Percentiles rank a stretch among this genome's conserved stretches.
phyloP scores from a whole-genome alignment of 1,284 basidiomycete genomes.

The Austroboletus rostrupii region DNA sequence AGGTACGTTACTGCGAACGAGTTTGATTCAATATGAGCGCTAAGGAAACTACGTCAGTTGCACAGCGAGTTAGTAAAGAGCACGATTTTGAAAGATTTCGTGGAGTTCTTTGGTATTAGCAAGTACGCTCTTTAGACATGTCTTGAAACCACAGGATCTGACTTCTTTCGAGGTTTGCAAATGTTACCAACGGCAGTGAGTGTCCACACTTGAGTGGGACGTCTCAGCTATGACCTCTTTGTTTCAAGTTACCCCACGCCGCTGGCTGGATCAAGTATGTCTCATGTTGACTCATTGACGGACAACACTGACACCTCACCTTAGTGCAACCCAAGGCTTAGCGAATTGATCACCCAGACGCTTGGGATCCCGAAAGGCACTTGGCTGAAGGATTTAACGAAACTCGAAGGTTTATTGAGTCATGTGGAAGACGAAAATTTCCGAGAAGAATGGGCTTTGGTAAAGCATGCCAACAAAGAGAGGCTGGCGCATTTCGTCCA shows the following conservation, averaged over 20 bases:
- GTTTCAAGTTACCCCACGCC: constrained; percentile 67
- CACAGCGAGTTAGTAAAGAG: constrained; percentile 72
- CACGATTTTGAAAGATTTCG: constrained; percentile 90
- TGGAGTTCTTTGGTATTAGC: constrained; percentile 76
- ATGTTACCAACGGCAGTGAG: constrained; percentile 84
- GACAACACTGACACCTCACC: constrained; percentile 4
- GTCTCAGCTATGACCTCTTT: constrained; percentile 7
- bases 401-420: constrained; percentile 65
- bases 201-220: constrained; percentile 22
- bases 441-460: constrained; percentile 72
- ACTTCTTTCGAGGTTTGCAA: constrained; percentile 52
- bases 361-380: constrained; percentile 68
- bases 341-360: constrained; percentile 77
- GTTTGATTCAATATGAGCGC: neutral
- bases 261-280: constrained; percentile 79
- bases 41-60: constrained; percentile 38
- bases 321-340: constrained; percentile 84
- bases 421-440: constrained; percentile 71
- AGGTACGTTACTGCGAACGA: constrained; percentile 43
- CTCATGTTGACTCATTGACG: neutral
- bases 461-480: constrained; percentile 87
- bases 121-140: constrained; percentile 46
- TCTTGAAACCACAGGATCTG: constrained; percentile 6
- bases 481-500: constrained; percentile 77
- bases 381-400: constrained; percentile 79